phyloP scores from a whole-genome alignment of 176 grass and related monocot species.

The Juncus inflexus region DNA sequence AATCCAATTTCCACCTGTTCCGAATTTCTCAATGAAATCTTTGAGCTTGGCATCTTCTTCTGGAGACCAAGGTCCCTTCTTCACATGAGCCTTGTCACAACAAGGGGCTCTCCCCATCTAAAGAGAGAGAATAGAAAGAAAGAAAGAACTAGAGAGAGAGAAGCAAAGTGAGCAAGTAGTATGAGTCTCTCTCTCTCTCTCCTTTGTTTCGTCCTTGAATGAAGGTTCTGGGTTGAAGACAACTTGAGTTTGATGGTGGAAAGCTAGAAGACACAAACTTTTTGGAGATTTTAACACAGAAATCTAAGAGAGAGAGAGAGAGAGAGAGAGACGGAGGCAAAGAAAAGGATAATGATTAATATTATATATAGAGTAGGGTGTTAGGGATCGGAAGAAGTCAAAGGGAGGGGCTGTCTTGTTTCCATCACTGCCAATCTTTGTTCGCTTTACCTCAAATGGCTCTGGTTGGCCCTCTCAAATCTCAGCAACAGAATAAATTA shows the following conservation, averaged over 20 bases:
- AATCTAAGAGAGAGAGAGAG: conserved; percentile 35
- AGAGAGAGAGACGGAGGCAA: conserved; percentile 32
- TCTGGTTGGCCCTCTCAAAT: conserved; percentile 48
- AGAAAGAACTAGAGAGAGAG: conserved; percentile 25
- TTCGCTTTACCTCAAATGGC: conserved; percentile 5
- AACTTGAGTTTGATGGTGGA: conserved; percentile 34
- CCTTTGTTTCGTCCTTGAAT: conserved; percentile 30
- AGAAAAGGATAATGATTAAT: conserved; percentile 49
- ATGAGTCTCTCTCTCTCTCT: conserved; percentile 19
- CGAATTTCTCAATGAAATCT: conserved; percentile 87
- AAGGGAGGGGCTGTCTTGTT: conserved; percentile 48
- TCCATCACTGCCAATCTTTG: conserved; percentile 45
- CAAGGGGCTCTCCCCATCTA: conserved; percentile 90
- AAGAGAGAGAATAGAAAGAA: conserved; percentile 16
- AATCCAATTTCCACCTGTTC: conserved; percentile 95
- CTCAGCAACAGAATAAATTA: conserved; percentile 29
- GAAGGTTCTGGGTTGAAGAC: conserved; percentile 20
- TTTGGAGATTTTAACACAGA: conserved; percentile 45
- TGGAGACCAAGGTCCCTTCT: conserved; percentile 90
- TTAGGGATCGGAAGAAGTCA: conserved; percentile 47
- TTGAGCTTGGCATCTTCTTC: conserved; percentile 94
- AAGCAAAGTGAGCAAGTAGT: conserved; percentile 4
- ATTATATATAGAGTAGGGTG: conserved; percentile 18
- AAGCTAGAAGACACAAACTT: conserved; percentile 34
- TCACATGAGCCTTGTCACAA: conserved; percentile 93